Evolutionary conservation across 2,329 filamentous ascomycete species (phyloP).

Genomic region (Cytospora leucostoma): DNA sequence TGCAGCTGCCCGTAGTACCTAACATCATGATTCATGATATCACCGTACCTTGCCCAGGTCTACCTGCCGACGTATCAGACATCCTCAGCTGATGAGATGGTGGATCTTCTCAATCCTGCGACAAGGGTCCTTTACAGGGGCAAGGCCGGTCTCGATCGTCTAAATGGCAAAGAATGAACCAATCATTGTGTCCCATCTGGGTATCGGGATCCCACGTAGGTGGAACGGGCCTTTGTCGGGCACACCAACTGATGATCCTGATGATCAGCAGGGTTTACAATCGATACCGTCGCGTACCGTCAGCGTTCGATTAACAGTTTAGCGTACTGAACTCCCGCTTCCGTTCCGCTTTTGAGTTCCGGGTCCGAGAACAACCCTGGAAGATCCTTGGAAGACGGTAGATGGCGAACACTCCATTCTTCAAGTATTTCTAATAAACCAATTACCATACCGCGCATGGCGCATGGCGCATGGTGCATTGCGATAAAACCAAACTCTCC

Average conservation of each 20-base stretch:
- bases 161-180: neutral
- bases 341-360: too few relatives aligned
- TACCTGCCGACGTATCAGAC: too few relatives aligned
- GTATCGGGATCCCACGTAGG: neutral
- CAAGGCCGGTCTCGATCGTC: neutral
- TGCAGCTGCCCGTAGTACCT: too few relatives aligned
- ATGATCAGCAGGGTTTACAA: neutral
- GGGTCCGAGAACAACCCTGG: too few relatives aligned
- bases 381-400: too few relatives aligned
- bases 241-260: neutral
- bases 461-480: neutral
- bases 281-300: too few relatives aligned
- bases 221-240: neutral
- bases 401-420: too few relatives aligned
- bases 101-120: neutral
- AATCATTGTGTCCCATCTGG: neutral
- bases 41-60: neutral
- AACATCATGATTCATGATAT: neutral
- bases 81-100: neutral
- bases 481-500: neutral
- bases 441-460: too few relatives aligned
- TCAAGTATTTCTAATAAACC: too few relatives aligned
- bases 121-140: neutral
- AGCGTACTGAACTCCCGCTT: too few relatives aligned
- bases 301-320: too few relatives aligned